phyloP scores from a whole-genome alignment of 768 basidiomycete genomes.

The Kwoniella europaea region DNA sequence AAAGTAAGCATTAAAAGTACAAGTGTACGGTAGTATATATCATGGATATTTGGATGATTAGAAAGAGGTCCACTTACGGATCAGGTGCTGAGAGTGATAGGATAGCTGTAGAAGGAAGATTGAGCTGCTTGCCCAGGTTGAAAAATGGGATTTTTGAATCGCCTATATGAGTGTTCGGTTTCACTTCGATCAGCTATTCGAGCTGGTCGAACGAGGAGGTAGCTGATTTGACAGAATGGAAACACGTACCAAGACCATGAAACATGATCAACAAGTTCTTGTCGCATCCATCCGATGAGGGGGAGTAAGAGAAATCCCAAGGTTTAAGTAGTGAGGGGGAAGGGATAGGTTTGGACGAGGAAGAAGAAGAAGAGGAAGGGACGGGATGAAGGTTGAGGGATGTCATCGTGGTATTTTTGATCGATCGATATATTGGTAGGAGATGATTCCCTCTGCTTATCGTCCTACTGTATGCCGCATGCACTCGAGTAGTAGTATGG shows the following conservation, averaged over 20 bases:
- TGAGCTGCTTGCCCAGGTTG: conserved; percentile 45
- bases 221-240: too few relatives aligned
- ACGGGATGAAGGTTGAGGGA: conserved; percentile 44
- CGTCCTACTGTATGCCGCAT: not conserved
- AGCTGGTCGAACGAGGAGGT: not conserved
- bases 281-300: conserved; percentile 47
- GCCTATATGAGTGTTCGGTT: conserved; percentile 28
- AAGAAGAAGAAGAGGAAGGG: not conserved
- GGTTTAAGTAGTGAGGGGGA: conserved; percentile 37
- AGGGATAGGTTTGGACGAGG: conserved; percentile 34
- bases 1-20: not conserved
- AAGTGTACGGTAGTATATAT: not conserved
- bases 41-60: not conserved
- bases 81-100: conserved; percentile 50
- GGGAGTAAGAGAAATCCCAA: conserved; percentile 48
- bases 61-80: conserved; percentile 37
- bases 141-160: conserved; percentile 52
- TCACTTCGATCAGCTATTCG: not conserved
- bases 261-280: conserved; percentile 56
- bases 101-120: conserved; percentile 51
- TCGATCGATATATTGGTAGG: too few relatives aligned
- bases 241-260: conserved; percentile 53
- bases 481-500: not conserved
- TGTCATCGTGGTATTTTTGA: conserved; percentile 12
- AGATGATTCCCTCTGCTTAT: too few relatives aligned